Percentiles rank a stretch among this genome's conserved stretches.
Evolutionary conservation across 805 yeast genomes (phyloP).

Genomic region (Metschnikowia santaceciliae): DNA sequence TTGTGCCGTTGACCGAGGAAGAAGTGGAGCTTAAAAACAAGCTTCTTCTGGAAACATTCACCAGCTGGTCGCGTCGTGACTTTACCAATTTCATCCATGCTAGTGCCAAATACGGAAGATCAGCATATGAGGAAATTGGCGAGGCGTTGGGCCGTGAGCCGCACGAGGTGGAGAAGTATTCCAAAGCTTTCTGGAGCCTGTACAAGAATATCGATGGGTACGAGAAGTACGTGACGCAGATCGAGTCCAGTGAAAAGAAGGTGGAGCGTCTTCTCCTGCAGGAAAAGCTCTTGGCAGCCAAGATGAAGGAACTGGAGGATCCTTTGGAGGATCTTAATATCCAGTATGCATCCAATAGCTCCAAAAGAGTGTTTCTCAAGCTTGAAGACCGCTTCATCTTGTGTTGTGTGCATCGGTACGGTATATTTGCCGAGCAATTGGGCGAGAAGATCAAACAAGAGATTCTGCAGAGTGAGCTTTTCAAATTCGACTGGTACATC

Average conservation of each 20-base stretch:
- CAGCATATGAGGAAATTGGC: slow-evolving; percentile 47
- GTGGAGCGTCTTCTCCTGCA: slow-evolving; percentile 52
- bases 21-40: slow-evolving; percentile 53
- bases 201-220: slow-evolving; percentile 61
- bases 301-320: slow-evolving; percentile 49
- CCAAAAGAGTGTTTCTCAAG: slow-evolving; percentile 67
- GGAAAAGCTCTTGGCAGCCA: slow-evolving; percentile 49
- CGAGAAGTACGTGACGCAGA: slow-evolving; percentile 67
- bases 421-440: slow-evolving; percentile 55
- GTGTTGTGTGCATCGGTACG: slow-evolving; percentile 58
- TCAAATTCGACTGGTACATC: slow-evolving; percentile 72
- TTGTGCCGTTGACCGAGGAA: slow-evolving; percentile 58
- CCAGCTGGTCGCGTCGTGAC: slow-evolving; percentile 70
- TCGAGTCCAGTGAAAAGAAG: slow-evolving; percentile 71
- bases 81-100: slow-evolving; percentile 68
- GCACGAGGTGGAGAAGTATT: slow-evolving; percentile 59
- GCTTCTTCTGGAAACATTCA: slow-evolving; percentile 55
- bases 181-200: slow-evolving; percentile 60
- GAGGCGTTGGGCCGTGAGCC: slow-evolving; percentile 51
- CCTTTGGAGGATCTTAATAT: slow-evolving; percentile 63
- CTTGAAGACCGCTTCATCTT: slow-evolving; percentile 68
- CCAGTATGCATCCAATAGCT: slow-evolving; percentile 79
- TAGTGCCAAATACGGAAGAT: slow-evolving; percentile 63
- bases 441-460: slow-evolving; percentile 65
- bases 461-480: slow-evolving; percentile 53